A percentile compares a stretch with the other conserved stretches of the same genome.
These are phyloP conservation scores for Clonostachys byssicola DNA, from an alignment of 2,329 filamentous ascomycete species.

Conservation along the genomic window DNA sequence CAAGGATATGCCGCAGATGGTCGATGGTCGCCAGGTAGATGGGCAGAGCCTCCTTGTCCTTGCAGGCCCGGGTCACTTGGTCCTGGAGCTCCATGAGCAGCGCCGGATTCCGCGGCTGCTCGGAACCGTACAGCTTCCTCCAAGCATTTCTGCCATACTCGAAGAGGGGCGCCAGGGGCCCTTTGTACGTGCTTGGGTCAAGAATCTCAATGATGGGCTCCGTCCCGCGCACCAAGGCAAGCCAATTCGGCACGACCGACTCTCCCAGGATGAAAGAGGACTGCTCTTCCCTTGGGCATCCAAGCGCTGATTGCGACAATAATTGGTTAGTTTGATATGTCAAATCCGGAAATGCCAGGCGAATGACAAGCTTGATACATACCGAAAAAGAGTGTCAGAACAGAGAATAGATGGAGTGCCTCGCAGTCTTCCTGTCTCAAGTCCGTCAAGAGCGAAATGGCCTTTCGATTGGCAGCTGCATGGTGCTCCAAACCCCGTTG, in stretches of 20 bases:
- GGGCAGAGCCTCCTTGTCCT: slow-evolving; percentile 8
- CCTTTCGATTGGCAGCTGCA: slow-evolving; percentile 17
- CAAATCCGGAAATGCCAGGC: too few relatives aligned
- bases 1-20: slow-evolving; percentile 10
- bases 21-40: slow-evolving; percentile 11
- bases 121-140: slow-evolving; percentile 4
- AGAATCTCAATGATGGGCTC: slow-evolving; percentile 15
- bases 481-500: slow-evolving; percentile 12
- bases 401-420: slow-evolving; percentile 18
- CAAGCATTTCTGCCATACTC: slow-evolving; percentile 14
- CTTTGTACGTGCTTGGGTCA: slow-evolving; percentile 8
- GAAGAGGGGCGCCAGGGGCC: slow-evolving; percentile 9
- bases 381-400: slow-evolving; percentile 26
- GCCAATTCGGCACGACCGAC: slow-evolving; percentile 20
- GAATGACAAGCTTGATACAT: neutral
- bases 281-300: slow-evolving; percentile 7
- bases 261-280: slow-evolving; percentile 18
- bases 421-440: slow-evolving; percentile 11
- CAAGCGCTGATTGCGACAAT: too few relatives aligned
- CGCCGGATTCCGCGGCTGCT: slow-evolving; percentile 1
- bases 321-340: too few relatives aligned
- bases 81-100: slow-evolving; percentile 11
- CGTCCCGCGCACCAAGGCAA: slow-evolving; percentile 19
- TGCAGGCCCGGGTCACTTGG: slow-evolving; percentile 9
- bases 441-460: slow-evolving; percentile 10